Evolutionary conservation across 2,329 filamentous ascomycete species (phyloP), one percentile per base, ranked within the genome.

Genomic region (Aspergillus texensis): DNA sequence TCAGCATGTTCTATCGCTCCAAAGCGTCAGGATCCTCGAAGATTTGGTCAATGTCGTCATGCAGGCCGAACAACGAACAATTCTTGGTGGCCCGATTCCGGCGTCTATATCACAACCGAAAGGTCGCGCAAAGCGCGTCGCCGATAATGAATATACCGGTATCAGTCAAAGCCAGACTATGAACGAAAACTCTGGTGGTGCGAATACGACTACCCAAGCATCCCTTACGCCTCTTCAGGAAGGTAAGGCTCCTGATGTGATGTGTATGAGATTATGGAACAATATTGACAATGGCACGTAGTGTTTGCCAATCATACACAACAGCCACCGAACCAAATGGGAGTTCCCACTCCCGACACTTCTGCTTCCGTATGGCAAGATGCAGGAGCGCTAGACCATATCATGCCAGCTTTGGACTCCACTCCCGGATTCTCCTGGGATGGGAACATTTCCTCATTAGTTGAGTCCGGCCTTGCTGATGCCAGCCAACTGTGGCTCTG

Each of bases 1-100:
- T 14, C 48, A 63, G 26, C 63, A 65, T 53, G 34, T 65, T 16
- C 61, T 65, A 10, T 65, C 63, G 16, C 39, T 26, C 6, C 63
- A 65, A 54, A 65, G 57, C 43, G 63, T 56, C 26, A 56, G 32
- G 10, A 61, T 65, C n/a, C 57, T 65, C 2, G 52, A 57, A 26
- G 63, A 65, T 46, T 12, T 57, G 19, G 63, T 63, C 14, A 32
- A 58, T 39, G 61, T 36, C n/a, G 53, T 62, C 24, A 58, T 65
- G 63, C 60, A 59, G 30, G 34, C 52, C 36, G 57, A 62, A 34
- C 45, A 62, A 36, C 50, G 43, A n/a, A 26, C 43, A 39, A 62
- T 65, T 30, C 56, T 65, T 21, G 60, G 57, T 41, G 21, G 36
- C 21, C 14, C 46, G 6, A 30, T 19, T 2, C 26, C 12, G 16